Evolutionary conservation across 768 basidiomycete genomes (phyloP), one percentile per base, ranked within the genome.

Genomic region (Amanita phalloides): DNA sequence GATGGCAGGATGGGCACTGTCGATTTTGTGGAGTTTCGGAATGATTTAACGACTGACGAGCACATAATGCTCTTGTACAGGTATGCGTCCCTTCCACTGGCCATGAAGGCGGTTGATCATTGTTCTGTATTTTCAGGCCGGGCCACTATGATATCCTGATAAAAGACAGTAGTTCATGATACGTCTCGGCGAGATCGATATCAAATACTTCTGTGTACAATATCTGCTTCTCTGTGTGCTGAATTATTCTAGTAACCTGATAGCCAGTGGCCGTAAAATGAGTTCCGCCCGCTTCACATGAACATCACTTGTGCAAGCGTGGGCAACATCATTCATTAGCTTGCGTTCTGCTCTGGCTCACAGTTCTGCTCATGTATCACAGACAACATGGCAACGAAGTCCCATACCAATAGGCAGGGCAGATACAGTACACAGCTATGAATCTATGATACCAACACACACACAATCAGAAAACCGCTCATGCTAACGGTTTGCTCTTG

Each of bases 61-160:
- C 60, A 86, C 2, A 67, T 91, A 8, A 74, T 75, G 45, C 64
- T 93, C 54, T 67, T 93, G 28, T 92, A 90, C 67, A 72, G 89
- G 90, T 90, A 57, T 56, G 7, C 37, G 33, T 33, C 8, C 9
- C 46, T 53, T 32, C 35, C 51, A 17, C 17, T 17, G 10, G 28
- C 55, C 17, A 26, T 38, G 54, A 46, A 50, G 39, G 6, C 17
- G 33, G 20, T 6, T 20, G n/a, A 23, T 32, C 41, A 25, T 13
- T 17, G 14, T 33, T 38, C 13, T 43, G 10, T 38, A 13, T 21
- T 30, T 33, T n/a, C 53, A 90, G 90, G 45, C 90, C 91, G 17
- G 90, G 91, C 7, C 91, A 94, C 63, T 94, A 89, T 65, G 91
- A 94, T 67, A 84, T 92, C 46, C 68, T 89, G 10, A 58, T 63